Conservation (phyloP, 2,329 filamentous ascomycete genomes). For the Aspergillus nomiae region DNA sequence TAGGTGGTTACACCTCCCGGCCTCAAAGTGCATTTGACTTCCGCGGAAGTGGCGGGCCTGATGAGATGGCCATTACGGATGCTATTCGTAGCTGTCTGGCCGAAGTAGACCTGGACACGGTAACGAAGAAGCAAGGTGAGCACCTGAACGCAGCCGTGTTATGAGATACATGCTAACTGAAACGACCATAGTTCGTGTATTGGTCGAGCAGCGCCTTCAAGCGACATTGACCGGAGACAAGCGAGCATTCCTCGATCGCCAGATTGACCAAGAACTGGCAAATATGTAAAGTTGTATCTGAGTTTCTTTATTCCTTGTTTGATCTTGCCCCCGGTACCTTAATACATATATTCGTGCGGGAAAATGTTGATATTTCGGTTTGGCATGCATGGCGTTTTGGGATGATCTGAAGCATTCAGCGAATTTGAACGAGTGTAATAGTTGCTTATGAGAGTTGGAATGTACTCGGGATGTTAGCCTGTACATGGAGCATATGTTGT, state of each 20-base stretch:
- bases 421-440: conserved; percentile 10
- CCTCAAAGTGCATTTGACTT: conserved; percentile 61
- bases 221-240: conserved; percentile 85
- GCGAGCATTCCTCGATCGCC: conserved; percentile 83
- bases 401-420: conserved; percentile 11
- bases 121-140: conserved; percentile 91
- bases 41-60: conserved; percentile 64
- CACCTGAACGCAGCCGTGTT: conserved; percentile 4
- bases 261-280: conserved; percentile 90
- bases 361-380: conserved; percentile 8
- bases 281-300: conserved; percentile 69
- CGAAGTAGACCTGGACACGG: conserved; percentile 92
- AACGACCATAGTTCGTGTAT: conserved; percentile 62
- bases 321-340: neutral
- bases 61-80: conserved; percentile 78
- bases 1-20: conserved; percentile 50
- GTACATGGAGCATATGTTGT: neutral
- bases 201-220: conserved; percentile 92
- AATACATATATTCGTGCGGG: conserved; percentile 8
- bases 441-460: conserved; percentile 1
- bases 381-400: conserved; percentile 21
- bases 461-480: neutral
- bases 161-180: conserved; percentile 3
- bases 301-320: neutral
- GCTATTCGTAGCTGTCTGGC: conserved; percentile 79